These are phyloP conservation scores for Fusarium udum DNA, from an alignment of 2,329 filamentous ascomycete genomes.

Conservation along the genomic window DNA sequence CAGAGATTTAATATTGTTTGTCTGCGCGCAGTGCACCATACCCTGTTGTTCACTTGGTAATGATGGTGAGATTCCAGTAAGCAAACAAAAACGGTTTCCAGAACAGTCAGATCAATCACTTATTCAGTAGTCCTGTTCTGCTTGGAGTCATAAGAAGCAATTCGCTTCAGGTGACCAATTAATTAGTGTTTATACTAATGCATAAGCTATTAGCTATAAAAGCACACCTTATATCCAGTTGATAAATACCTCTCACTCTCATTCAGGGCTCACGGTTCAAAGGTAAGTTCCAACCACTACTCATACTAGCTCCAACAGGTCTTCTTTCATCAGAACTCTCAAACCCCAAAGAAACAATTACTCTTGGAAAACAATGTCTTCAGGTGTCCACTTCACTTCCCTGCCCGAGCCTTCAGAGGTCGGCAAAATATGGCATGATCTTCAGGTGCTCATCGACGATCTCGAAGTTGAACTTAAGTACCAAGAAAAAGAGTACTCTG, in stretches of 20 bases:
- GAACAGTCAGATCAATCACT: fast-evolving
- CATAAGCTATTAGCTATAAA: neutral
- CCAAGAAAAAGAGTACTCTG: no score
- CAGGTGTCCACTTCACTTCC: neutral
- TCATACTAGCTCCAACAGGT: no score
- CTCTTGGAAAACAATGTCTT: neutral
- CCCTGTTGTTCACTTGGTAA: neutral
- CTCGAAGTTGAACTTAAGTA: no score
- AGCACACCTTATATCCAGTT: fast-evolving
- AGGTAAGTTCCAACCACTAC: neutral
- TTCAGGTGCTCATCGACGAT: neutral
- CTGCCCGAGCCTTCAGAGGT: neutral
- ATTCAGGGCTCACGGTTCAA: fast-evolving
- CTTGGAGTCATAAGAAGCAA: no score
- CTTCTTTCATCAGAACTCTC: no score
- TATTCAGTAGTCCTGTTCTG: neutral
- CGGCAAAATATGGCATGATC: neutral
- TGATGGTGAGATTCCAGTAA: no score
- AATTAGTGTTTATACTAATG: neutral
- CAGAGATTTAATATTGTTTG: fast-evolving
- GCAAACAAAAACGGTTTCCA: fast-evolving
- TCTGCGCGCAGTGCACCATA: no score
- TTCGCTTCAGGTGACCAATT: fast-evolving
- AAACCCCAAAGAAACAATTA: fast-evolving
- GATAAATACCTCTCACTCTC: no score